Base-by-base conservation (phyloP, 2,329 filamentous ascomycete species). In the Talaromyces piceae region DNA sequence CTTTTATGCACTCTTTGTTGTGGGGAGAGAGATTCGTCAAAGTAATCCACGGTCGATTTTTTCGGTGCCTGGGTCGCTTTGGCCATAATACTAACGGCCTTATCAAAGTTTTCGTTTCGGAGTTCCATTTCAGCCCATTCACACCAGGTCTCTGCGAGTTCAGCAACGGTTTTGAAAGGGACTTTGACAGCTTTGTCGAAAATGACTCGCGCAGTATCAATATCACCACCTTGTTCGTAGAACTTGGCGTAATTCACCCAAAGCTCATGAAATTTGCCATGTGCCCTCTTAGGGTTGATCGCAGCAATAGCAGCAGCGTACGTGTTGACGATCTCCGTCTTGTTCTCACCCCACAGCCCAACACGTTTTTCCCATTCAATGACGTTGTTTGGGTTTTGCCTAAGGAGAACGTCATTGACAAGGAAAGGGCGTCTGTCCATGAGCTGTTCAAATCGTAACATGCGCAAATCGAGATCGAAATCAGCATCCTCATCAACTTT, bases 121-220 rank as follows among this genome's bases (percentile, higher is more conserved):
- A 98, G 77, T 68, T 98, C 93, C 87, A 98, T 89, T 70, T 98
- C 91, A 1, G 94, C 91, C 91, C 93, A 98, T 71, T 95, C 90
- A 57, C 94, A 94, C 93, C 93, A 98, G 80, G 93, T 95, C 63
- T 98, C 93, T 18, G 93, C 93, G 52, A 98, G 78, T 69, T 98
- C 93, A 26, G 87, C 84, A n/a, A 98, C 91, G 0, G 91, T 94
- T 65, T 95, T 97, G 77, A 94, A 98, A 0, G 91, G 91, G 1
- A 98, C 93, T 65, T 96, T 97, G 64, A 95, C 88, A 12, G 91
- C 91, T 71, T 97, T 98, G 67, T 97, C 91, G 81, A 97, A 87
- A 62, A 98, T 97, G 55, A 95, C 79, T 27, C 93, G 81, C 31
- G 93, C 91, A 58, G 85, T 95, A 49, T 83, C 79, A 33, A 97